These are phyloP conservation scores for Ogataea allantospora DNA, from an alignment of 805 yeast species.

Conservation along the genomic window DNA sequence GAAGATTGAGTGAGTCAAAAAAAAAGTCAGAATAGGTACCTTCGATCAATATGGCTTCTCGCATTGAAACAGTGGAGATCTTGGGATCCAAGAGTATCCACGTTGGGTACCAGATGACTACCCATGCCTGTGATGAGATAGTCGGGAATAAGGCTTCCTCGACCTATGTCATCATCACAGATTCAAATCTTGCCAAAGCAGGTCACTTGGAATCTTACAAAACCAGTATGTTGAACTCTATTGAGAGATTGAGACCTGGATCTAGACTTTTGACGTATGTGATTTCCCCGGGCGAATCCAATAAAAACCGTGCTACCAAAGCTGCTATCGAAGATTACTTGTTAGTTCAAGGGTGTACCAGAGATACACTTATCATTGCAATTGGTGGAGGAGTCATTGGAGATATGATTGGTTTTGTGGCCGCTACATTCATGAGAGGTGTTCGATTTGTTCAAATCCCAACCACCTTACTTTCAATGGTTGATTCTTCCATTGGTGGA, in stretches of 20 bases:
- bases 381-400: slow-evolving; percentile 99
- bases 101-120: slow-evolving; percentile 80
- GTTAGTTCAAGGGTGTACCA: slow-evolving; percentile 80
- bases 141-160: slow-evolving; percentile 68
- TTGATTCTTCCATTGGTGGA: slow-evolving; percentile 97
- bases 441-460: slow-evolving; percentile 92
- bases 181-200: slow-evolving; percentile 70
- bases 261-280: slow-evolving; percentile 70
- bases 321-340: slow-evolving; percentile 91
- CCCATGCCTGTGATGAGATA: slow-evolving; percentile 69
- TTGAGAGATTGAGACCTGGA: slow-evolving; percentile 41
- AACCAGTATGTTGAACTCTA: slow-evolving; percentile 39
- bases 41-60: slow-evolving; percentile 13
- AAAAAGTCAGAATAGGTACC: neutral
- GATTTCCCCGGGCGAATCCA: slow-evolving; percentile 91
- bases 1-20: slow-evolving; percentile 7
- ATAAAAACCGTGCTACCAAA: slow-evolving; percentile 84
- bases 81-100: slow-evolving; percentile 83
- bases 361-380: slow-evolving; percentile 93
- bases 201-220: slow-evolving; percentile 54
- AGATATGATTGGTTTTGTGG: slow-evolving; percentile 98
- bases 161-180: slow-evolving; percentile 89
- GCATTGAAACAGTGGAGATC: slow-evolving; percentile 59
- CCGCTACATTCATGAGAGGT: slow-evolving; percentile 99
- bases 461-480: slow-evolving; percentile 93